A percentile compares a stretch with the other conserved stretches of the same genome.
phyloP scores from a whole-genome alignment of 768 basidiomycete species.

The Tulasnella sp. region DNA sequence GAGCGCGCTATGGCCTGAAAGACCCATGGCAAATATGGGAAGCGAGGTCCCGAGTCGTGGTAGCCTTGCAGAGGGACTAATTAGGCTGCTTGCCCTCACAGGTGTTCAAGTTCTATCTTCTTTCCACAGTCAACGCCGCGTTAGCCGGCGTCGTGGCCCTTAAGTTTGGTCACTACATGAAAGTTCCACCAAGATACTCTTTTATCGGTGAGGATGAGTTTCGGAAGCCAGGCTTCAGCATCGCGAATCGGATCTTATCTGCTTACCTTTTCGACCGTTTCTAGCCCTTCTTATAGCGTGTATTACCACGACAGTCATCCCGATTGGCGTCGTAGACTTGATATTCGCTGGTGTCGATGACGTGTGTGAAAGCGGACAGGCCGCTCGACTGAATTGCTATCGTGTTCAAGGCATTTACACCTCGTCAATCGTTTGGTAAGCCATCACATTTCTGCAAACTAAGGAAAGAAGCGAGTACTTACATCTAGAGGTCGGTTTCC shows the following conservation, averaged over 20 bases:
- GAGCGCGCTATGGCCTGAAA: slow-evolving; percentile 31
- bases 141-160: slow-evolving; percentile 26
- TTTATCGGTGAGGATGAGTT: slow-evolving; percentile 22
- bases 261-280: not conserved
- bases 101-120: slow-evolving; percentile 29
- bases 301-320: slow-evolving; percentile 25
- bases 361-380: no score
- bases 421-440: no score
- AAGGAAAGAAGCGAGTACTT: no score
- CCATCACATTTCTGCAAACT: no score
- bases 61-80: not conserved
- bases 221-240: not conserved
- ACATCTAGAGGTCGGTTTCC: no score
- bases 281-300: slow-evolving; percentile 28
- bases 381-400: no score
- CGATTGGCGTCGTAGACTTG: slow-evolving; percentile 31
- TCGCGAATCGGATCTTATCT: not conserved
- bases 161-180: slow-evolving; percentile 38
- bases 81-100: not conserved
- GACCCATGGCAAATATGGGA: slow-evolving; percentile 33
- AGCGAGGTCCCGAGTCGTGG: not conserved
- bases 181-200: slow-evolving; percentile 33
- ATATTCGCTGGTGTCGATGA: no score
- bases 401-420: no score
- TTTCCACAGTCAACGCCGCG: slow-evolving; percentile 23